phyloP scores from a whole-genome alignment of 257 asterid genomes.

The Nicotiana sylvestris region DNA sequence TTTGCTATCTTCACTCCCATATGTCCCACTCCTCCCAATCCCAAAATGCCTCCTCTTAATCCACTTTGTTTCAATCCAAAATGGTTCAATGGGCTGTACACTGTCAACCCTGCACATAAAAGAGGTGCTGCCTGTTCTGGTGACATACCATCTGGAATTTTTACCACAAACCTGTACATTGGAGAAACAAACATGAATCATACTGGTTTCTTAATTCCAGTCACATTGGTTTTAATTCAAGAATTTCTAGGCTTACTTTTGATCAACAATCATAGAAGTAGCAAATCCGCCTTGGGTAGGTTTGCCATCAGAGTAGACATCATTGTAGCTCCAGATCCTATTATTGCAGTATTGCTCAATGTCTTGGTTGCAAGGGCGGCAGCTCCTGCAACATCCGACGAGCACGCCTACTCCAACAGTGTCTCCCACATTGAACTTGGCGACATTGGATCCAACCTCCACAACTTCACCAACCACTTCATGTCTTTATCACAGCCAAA shows the following conservation, averaged over 20 bases:
- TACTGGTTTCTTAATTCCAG: neutral
- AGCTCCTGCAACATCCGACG: conserved; percentile 70
- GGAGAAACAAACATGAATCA: neutral
- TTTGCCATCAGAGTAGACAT: conserved; percentile 75
- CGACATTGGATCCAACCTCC: conserved; percentile 78
- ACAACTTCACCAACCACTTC: conserved; percentile 91
- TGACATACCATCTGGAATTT: conserved; percentile 83
- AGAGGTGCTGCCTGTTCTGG: conserved; percentile 93
- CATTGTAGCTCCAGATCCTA: conserved; percentile 93
- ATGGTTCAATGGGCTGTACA: conserved; percentile 83
- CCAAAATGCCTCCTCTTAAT: conserved; percentile 69
- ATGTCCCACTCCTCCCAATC: conserved; percentile 96
- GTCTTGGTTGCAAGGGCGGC: conserved; percentile 61
- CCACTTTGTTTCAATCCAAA: conserved; percentile 66
- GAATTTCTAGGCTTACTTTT: conserved; percentile 44
- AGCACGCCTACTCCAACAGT: conserved; percentile 75
- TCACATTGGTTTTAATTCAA: neutral
- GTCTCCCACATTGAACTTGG: conserved; percentile 64
- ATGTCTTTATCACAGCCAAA: conserved; percentile 36
- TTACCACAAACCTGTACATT: conserved; percentile 63
- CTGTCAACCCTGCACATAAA: conserved; percentile 85
- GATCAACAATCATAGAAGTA: conserved; percentile 70
- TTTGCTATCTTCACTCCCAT: conserved; percentile 95
- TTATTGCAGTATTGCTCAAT: conserved; percentile 92
- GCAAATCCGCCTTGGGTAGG: conserved; percentile 96